A percentile compares a stretch with the other conserved stretches of the same genome.
These are phyloP conservation scores for Paramecium bursaria DNA, from an alignment of 73 alveolate species.

Conservation along the genomic window DNA sequence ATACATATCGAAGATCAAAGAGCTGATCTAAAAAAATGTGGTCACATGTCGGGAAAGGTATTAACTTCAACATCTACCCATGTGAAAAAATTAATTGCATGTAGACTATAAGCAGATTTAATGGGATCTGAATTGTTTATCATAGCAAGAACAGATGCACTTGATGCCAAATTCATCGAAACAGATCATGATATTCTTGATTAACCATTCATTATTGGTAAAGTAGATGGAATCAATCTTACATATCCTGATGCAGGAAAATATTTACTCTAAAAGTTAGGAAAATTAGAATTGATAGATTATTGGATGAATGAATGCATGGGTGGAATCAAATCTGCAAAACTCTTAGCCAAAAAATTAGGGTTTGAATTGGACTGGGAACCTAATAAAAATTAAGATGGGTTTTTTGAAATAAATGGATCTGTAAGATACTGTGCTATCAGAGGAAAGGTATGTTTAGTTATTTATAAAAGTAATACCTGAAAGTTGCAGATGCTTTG, in stretches of 20 bases:
- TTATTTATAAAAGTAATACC: conserved; percentile 49
- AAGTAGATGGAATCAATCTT: conserved; percentile 45
- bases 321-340: conserved; percentile 74
- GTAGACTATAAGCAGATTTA: conserved; percentile 92
- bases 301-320: conserved; percentile 56
- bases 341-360: conserved; percentile 77
- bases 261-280: conserved; percentile 4
- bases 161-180: conserved; percentile 90
- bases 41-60: conserved; percentile 97
- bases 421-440: conserved; percentile 85
- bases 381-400: conserved; percentile 87
- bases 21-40: conserved; percentile 96
- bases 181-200: conserved; percentile 83
- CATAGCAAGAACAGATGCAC: conserved; percentile 95
- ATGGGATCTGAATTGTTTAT: conserved; percentile 88
- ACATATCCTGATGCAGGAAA: conserved; percentile 77
- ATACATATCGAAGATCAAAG: conserved; percentile 94
- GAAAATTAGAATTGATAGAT: conserved; percentile 49
- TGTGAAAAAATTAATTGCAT: conserved; percentile 84
- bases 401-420: conserved; percentile 89
- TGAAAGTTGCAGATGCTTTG: conserved; percentile 82
- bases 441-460: conserved; percentile 85
- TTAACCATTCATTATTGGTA: conserved; percentile 88
- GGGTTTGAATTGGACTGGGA: conserved; percentile 94
- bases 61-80: conserved; percentile 88